phyloP scores from a whole-genome alignment of 352 stramenopile genomes.

The Phytopythium delawarense region DNA sequence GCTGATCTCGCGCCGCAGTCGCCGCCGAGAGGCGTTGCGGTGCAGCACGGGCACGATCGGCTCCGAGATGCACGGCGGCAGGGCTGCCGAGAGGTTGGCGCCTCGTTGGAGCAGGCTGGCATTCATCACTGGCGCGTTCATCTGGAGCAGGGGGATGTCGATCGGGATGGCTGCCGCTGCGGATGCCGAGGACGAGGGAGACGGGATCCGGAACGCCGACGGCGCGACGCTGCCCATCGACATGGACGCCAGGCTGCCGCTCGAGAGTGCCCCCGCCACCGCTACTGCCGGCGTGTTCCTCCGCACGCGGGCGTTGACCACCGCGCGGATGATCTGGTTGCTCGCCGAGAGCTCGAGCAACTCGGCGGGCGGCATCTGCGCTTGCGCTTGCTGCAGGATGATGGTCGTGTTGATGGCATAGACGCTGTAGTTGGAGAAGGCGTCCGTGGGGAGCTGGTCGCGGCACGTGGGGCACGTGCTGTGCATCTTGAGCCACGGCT shows the following conservation, averaged over 20 bases:
- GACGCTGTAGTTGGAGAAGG: slow-evolving; percentile 84
- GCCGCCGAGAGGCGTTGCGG: slow-evolving; percentile 57
- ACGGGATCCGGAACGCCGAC: slow-evolving; percentile 29
- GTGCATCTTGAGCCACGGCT: slow-evolving; percentile 85
- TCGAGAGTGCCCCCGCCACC: background rate
- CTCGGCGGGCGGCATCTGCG: slow-evolving; percentile 66
- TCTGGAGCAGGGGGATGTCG: slow-evolving; percentile 49
- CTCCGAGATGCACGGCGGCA: slow-evolving; percentile 59
- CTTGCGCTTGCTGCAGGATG: slow-evolving; percentile 82
- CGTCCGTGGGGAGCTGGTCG: slow-evolving; percentile 73
- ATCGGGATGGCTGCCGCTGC: slow-evolving; percentile 2
- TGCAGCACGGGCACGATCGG: slow-evolving; percentile 67
- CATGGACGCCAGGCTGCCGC: background rate
- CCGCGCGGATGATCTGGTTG: slow-evolving; percentile 83
- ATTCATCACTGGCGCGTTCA: slow-evolving; percentile 68
- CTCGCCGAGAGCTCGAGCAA: slow-evolving; percentile 76
- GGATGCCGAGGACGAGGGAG: slow-evolving; percentile 9
- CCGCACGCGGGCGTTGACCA: slow-evolving; percentile 82
- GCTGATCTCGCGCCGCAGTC: slow-evolving; percentile 25
- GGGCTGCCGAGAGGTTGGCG: slow-evolving; percentile 24
- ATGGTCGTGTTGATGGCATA: slow-evolving; percentile 90
- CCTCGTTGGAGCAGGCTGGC: slow-evolving; percentile 68
- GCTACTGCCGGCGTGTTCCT: slow-evolving; percentile 33
- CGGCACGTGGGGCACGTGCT: slow-evolving; percentile 83
- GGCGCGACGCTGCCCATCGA: background rate